Evolutionary conservation across 768 basidiomycete species (phyloP).

Genomic region (Tricholoma saponaceum): DNA sequence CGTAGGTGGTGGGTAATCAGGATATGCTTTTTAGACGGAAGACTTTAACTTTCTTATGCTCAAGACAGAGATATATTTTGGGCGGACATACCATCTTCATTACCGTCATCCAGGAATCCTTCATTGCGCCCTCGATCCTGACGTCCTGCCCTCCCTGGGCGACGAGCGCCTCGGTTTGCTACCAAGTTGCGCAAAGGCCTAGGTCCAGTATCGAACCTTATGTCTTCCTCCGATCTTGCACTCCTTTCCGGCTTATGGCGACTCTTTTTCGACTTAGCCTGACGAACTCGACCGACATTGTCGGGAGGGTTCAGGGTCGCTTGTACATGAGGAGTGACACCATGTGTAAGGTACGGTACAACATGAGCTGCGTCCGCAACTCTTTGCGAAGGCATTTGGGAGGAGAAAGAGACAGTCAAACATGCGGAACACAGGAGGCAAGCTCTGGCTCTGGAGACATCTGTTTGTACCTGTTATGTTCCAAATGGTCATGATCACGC

Average conservation of each 20-base stretch:
- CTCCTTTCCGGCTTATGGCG: conserved; percentile 35
- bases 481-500: too few species aligned
- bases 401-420: conserved; percentile 30
- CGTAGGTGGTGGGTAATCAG: conserved; percentile 72
- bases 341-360: conserved; percentile 57
- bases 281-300: conserved; percentile 44
- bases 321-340: conserved; percentile 50
- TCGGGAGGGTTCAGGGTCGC: conserved; percentile 47
- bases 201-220: conserved; percentile 41
- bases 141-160: conserved; percentile 19
- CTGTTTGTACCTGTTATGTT: conserved; percentile 26
- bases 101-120: neutral
- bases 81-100: conserved; percentile 20
- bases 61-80: neutral
- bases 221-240: conserved; percentile 40
- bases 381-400: conserved; percentile 42
- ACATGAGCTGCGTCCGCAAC: conserved; percentile 47
- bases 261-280: conserved; percentile 40
- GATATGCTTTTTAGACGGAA: conserved; percentile 31
- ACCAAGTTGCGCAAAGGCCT: conserved; percentile 21
- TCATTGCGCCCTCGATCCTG: conserved; percentile 24
- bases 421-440: conserved; percentile 39
- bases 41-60: neutral
- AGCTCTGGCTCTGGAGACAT: conserved; percentile 23
- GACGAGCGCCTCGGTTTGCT: conserved; percentile 24